Evolutionary conservation across 805 yeast genomes (phyloP).

Genomic region (Barnettozyma pratensis): DNA sequence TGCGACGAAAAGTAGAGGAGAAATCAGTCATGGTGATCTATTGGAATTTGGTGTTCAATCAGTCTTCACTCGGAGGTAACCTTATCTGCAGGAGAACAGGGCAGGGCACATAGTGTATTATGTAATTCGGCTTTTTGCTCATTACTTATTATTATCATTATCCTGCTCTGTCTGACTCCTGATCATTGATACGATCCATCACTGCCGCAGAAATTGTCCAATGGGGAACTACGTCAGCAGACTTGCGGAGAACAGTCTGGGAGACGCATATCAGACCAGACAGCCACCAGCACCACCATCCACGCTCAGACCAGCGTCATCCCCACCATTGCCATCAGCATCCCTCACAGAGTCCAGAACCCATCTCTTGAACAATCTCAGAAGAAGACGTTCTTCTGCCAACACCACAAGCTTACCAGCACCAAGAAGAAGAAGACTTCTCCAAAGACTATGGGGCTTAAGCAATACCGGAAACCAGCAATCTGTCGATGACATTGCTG

Average conservation of each 20-base stretch:
- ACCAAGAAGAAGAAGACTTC: conserved; percentile 21
- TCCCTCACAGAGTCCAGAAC: background rate
- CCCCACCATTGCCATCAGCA: background rate
- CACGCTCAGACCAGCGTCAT: background rate
- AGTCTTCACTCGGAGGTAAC: too few relatives aligned
- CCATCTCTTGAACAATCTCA: conserved; percentile 7
- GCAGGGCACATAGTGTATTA: too few relatives aligned
- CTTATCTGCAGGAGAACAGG: too few relatives aligned
- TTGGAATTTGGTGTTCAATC: too few relatives aligned
- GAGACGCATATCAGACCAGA: background rate
- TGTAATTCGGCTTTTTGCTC: too few relatives aligned
- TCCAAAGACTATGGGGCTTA: conserved; percentile 15
- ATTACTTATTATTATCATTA: too few relatives aligned
- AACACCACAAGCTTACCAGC: conserved; percentile 13
- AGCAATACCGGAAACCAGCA: background rate
- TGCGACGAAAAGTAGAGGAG: too few relatives aligned
- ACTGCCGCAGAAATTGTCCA: background rate
- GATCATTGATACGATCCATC: too few relatives aligned
- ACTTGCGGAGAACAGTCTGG: background rate
- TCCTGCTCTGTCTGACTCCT: too few relatives aligned
- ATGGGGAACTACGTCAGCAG: background rate
- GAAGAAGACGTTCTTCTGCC: conserved; percentile 24
- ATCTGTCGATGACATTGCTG: background rate
- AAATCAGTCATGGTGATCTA: too few relatives aligned
- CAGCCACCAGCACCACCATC: background rate